phyloP scores from a whole-genome alignment of 352 stramenopile genomes.

The Phytophthora macrochlamydospora region DNA sequence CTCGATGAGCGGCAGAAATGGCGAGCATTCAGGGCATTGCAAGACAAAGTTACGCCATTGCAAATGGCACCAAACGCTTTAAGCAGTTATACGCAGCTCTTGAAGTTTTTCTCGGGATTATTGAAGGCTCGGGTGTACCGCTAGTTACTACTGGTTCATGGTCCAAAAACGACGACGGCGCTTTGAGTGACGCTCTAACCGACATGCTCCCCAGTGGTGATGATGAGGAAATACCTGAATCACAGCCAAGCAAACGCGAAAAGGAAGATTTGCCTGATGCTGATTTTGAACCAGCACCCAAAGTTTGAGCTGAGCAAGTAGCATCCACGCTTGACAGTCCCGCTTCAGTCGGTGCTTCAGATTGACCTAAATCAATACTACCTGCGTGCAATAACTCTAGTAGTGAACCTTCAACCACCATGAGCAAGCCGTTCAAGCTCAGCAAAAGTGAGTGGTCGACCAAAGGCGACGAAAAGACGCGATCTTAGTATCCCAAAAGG shows the following conservation, averaged over 20 bases:
- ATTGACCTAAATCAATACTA: not conserved
- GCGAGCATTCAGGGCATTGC: not conserved
- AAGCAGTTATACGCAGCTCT: not conserved
- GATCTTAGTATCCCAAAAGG: not conserved
- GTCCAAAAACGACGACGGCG: not conserved
- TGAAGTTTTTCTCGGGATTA: not conserved
- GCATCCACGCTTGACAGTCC: too few species aligned
- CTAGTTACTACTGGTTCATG: not conserved
- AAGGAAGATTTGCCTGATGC: too few species aligned
- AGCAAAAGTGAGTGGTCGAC: not conserved
- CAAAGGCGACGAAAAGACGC: not conserved
- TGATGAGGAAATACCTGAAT: not conserved
- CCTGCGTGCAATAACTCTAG: not conserved
- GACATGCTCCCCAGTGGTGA: not conserved
- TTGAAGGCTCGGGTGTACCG: not conserved
- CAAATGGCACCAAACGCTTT: not conserved
- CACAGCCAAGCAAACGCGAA: too few species aligned
- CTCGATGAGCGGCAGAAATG: not conserved
- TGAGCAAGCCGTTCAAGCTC: not conserved
- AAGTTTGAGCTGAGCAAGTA: too few species aligned
- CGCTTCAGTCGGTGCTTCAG: too few species aligned
- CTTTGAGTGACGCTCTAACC: not conserved
- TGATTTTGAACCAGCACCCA: too few species aligned
- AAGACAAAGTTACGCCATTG: not conserved
- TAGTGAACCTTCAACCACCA: not conserved